phyloP scores from a whole-genome alignment of 805 yeast genomes.

The Pichia cabralensis region DNA sequence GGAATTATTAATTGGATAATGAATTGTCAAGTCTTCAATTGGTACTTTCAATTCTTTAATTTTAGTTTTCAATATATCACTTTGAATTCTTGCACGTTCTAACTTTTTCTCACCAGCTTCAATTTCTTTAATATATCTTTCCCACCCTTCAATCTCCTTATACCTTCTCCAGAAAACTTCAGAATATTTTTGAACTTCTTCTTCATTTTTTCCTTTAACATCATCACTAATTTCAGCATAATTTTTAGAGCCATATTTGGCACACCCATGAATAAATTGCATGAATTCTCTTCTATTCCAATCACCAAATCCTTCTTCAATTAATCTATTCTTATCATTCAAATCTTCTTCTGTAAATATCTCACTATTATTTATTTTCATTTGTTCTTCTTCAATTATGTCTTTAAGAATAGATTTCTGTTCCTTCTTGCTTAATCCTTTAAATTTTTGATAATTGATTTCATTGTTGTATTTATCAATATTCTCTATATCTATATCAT shows the following conservation, averaged over 20 bases:
- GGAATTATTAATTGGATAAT: constrained; percentile 77
- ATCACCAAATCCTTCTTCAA: constrained; percentile 48
- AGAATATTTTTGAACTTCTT: constrained; percentile 52
- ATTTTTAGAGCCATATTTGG: constrained; percentile 52
- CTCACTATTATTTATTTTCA: constrained; percentile 41
- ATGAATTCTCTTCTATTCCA: constrained; percentile 76
- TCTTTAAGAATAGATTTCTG: constrained; percentile 22
- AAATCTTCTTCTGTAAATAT: constrained; percentile 59
- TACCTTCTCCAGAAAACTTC: constrained; percentile 55
- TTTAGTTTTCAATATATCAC: constrained; percentile 42
- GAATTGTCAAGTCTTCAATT: constrained; percentile 50
- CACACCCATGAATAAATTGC: constrained; percentile 58
- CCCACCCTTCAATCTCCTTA: constrained; percentile 55
- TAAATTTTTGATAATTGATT: constrained; percentile 26
- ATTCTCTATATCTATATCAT: constrained; percentile 40
- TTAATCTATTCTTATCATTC: constrained; percentile 38
- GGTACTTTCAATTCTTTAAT: constrained; percentile 48
- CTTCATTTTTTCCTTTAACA: constrained; percentile 44
- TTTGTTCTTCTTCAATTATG: constrained; percentile 38
- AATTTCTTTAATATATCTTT: constrained; percentile 60
- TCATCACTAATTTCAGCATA: constrained; percentile 40
- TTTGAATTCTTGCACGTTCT: constrained; percentile 45
- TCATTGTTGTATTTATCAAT: constrained; percentile 16
- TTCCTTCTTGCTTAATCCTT: constrained; percentile 16
- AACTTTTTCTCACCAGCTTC: constrained; percentile 64